These are phyloP conservation scores for Pelargonium fulgidum DNA, from an alignment of 441 rosid species.

Conservation along the genomic window DNA sequence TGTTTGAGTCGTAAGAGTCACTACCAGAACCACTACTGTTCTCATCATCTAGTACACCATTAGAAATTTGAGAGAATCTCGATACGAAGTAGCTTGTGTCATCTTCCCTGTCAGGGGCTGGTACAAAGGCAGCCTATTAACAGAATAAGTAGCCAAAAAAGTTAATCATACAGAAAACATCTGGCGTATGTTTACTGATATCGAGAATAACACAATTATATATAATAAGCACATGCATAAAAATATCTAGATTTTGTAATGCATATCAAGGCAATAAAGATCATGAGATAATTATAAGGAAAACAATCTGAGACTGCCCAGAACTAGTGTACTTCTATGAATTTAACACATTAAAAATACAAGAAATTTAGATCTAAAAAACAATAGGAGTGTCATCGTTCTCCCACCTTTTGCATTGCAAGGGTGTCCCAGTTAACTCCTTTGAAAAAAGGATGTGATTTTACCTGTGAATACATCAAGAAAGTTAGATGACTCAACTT, in stretches of 20 bases:
- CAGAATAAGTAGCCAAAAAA: background rate
- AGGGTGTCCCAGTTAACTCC: constrained; percentile 78
- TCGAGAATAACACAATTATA: no score
- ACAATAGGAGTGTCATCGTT: background rate
- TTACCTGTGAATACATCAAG: constrained; percentile 45
- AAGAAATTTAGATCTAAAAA: no score
- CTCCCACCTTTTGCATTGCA: constrained; percentile 58
- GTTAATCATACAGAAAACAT: background rate
- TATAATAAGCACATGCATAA: no score
- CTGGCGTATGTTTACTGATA: background rate
- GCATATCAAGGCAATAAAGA: no score
- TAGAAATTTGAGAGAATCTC: constrained; percentile 39
- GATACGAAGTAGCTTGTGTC: constrained; percentile 81
- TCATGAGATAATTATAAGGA: no score
- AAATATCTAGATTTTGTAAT: no score
- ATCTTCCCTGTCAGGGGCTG: constrained; percentile 49
- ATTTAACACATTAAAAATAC: background rate
- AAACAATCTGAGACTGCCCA: no score
- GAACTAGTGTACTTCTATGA: background rate
- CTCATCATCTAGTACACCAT: constrained; percentile 33
- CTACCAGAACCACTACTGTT: constrained; percentile 35
- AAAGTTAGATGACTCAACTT: constrained; percentile 13
- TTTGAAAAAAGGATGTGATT: constrained; percentile 54
- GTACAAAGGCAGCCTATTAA: constrained; percentile 71
- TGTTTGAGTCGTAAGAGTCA: constrained; percentile 28